phyloP scores from a whole-genome alignment of 371 early-diverging fungal species.

The Rhizomucor pusillus region DNA sequence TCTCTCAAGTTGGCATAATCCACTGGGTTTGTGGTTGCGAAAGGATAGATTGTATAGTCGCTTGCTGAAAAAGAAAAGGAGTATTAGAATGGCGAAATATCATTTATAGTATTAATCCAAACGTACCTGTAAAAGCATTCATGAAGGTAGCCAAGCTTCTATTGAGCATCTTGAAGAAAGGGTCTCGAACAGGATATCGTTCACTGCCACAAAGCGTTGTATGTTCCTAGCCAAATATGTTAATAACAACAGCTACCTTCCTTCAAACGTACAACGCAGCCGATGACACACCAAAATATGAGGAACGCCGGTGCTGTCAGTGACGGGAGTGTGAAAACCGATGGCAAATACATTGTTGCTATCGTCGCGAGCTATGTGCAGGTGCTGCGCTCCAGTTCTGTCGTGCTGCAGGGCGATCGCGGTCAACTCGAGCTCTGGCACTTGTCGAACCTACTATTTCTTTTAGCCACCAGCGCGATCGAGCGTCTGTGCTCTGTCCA shows the following conservation, averaged over 20 bases:
- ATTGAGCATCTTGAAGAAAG: conserved; percentile 97
- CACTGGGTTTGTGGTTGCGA: conserved; percentile 83
- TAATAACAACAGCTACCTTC: neutral
- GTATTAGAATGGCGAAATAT: neutral
- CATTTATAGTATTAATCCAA: neutral
- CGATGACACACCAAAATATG: conserved; percentile 75
- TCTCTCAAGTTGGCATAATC: conserved; percentile 86
- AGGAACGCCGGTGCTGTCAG: conserved; percentile 85
- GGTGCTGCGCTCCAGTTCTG: conserved; percentile 82
- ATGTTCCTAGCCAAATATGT: conserved; percentile 66
- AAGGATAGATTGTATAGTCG: conserved; percentile 92
- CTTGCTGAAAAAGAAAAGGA: conserved; percentile 45
- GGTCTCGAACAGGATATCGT: conserved; percentile 91
- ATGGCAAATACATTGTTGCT: conserved; percentile 90
- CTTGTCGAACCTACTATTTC: conserved; percentile 34
- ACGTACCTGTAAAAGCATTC: conserved; percentile 91
- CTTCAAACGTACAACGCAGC: neutral
- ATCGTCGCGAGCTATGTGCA: conserved; percentile 86
- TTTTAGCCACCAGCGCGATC: neutral
- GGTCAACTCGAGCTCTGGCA: conserved; percentile 69
- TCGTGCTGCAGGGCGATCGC: conserved; percentile 70
- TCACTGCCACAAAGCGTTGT: conserved; percentile 89
- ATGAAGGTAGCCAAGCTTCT: conserved; percentile 95
- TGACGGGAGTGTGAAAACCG: conserved; percentile 86
- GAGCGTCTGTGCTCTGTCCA: neutral